These are phyloP conservation scores for Exophiala spinifera DNA, from an alignment of 2,329 filamentous ascomycete species.

Conservation along the genomic window DNA sequence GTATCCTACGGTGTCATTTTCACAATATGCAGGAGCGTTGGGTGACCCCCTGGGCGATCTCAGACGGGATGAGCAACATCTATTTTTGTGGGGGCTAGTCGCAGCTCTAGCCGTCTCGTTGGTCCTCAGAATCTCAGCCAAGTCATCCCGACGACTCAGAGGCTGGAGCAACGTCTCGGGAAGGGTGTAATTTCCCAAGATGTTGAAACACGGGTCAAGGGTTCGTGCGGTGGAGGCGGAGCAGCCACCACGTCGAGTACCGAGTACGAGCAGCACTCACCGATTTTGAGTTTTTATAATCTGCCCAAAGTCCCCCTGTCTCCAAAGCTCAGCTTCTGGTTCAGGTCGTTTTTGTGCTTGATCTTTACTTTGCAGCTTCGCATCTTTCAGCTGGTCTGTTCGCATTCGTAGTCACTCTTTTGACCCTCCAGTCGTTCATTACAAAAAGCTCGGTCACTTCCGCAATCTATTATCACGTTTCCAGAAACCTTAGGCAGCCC, in stretches of 20 bases:
- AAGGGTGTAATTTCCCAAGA: slow-evolving; percentile 21
- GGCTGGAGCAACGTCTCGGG: neutral
- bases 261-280: neutral
- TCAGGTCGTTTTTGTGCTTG: slow-evolving; percentile 1
- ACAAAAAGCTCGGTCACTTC: neutral
- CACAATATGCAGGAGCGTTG: neutral
- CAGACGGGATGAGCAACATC: neutral
- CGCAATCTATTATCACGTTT: neutral
- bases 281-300: neutral
- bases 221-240: slow-evolving; percentile 10
- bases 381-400: slow-evolving; percentile 15
- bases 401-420: slow-evolving; percentile 13
- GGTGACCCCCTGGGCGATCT: neutral
- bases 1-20: no score
- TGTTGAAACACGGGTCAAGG: slow-evolving; percentile 22
- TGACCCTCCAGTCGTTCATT: slow-evolving; percentile 7
- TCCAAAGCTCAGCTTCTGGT: neutral
- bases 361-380: slow-evolving; percentile 3
- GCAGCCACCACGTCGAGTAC: slow-evolving; percentile 4
- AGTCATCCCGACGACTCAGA: neutral
- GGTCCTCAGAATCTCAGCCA: neutral
- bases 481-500: neutral
- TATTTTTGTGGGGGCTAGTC: neutral
- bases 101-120: neutral
- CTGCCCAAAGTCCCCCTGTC: neutral